These are phyloP conservation scores for Melocanna baccifera DNA, from an alignment of 176 grass and related monocot genomes.

Conservation along the genomic window DNA sequence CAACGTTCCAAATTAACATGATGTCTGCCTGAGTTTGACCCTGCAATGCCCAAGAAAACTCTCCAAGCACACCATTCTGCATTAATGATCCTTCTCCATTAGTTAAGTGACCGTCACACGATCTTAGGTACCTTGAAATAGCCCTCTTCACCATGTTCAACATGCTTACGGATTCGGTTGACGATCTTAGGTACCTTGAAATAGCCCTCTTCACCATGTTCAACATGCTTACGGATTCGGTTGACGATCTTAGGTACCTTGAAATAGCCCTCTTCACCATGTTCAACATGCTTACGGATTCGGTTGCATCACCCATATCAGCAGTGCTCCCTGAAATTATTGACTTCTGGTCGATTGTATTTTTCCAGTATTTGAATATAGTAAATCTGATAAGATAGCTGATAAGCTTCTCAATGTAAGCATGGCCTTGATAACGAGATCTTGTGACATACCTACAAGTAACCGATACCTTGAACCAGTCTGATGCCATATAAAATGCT, in stretches of 20 bases:
- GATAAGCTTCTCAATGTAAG: neutral
- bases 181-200: too few species aligned
- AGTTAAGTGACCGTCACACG: too few species aligned
- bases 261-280: neutral
- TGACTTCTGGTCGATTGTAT: neutral
- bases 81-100: neutral
- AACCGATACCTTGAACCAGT: neutral
- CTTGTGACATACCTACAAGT: neutral
- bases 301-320: too few species aligned
- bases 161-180: too few species aligned
- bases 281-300: too few species aligned
- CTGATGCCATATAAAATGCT: neutral
- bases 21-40: neutral
- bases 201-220: neutral
- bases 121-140: neutral
- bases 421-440: too few species aligned
- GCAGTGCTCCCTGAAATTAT: neutral
- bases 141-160: too few species aligned
- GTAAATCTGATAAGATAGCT: neutral
- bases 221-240: too few species aligned
- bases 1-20: slow-evolving; percentile 4
- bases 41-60: neutral
- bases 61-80: neutral
- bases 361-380: too few species aligned
- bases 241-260: neutral